Percentiles rank a stretch among this genome's conserved stretches.
phyloP scores from a whole-genome alignment of 2,329 filamentous ascomycete genomes.

The Botrytis fragariae region DNA sequence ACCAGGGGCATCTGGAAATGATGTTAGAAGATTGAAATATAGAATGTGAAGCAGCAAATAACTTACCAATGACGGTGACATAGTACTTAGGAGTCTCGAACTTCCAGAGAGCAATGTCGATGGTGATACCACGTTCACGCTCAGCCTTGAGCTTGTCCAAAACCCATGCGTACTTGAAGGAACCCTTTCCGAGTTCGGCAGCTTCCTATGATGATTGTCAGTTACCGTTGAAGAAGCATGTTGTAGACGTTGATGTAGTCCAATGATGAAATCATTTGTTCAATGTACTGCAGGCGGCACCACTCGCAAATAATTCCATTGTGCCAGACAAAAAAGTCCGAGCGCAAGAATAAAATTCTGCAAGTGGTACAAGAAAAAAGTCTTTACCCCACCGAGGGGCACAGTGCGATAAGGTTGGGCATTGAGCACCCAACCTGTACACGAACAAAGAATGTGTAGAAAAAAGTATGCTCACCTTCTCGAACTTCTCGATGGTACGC shows the following conservation, averaged over 20 bases:
- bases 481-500: slow-evolving; percentile 99
- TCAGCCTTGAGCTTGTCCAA: slow-evolving; percentile 99
- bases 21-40: slow-evolving; percentile 15
- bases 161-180: slow-evolving; percentile 99
- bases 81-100: slow-evolving; percentile 98
- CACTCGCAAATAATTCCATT: slow-evolving; percentile 2
- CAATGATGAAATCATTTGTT: not conserved
- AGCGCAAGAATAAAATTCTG: not conserved
- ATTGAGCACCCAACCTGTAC: not conserved
- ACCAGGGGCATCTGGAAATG: slow-evolving; percentile 77
- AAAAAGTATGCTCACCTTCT: slow-evolving; percentile 73
- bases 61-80: slow-evolving; percentile 93
- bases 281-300: no score
- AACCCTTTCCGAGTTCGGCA: slow-evolving; percentile 98
- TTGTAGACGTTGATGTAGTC: slow-evolving; percentile 9
- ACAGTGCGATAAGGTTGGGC: not conserved
- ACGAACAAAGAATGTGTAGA: slow-evolving; percentile 31
- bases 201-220: slow-evolving; percentile 68
- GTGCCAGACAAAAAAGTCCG: slow-evolving; percentile 6
- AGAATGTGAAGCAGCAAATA: not conserved
- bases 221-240: slow-evolving; percentile 5
- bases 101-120: slow-evolving; percentile 99
- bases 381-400: slow-evolving; percentile 16
- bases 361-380: not conserved
- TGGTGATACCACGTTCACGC: slow-evolving; percentile 99